phyloP scores from a whole-genome alignment of 768 basidiomycete species.

The Tylopilus vinaceipallidus region DNA sequence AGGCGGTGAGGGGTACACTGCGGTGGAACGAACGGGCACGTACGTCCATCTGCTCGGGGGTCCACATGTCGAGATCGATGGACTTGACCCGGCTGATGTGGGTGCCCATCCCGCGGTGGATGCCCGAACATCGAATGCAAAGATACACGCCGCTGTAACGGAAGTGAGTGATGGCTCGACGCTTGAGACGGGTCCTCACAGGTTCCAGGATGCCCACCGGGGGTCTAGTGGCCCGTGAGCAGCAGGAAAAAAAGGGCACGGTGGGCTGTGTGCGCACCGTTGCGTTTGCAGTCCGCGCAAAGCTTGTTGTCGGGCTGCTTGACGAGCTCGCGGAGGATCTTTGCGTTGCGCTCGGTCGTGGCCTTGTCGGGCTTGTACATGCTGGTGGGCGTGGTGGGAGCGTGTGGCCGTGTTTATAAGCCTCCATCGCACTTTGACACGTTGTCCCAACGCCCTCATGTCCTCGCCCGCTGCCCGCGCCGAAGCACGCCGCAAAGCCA shows the following conservation, averaged over 20 bases:
- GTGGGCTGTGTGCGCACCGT: constrained; percentile 55
- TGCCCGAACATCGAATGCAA: constrained; percentile 96
- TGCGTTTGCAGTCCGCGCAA: constrained; percentile 96
- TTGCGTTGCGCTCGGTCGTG: constrained; percentile 76
- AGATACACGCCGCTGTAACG: constrained; percentile 78
- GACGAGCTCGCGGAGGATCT: constrained; percentile 80
- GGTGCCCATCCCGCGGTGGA: constrained; percentile 97
- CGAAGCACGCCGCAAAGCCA: constrained; percentile 76
- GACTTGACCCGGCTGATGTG: constrained; percentile 98
- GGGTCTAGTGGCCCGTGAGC: constrained; percentile 58
- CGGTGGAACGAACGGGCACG: not conserved
- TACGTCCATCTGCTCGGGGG: constrained; percentile 95
- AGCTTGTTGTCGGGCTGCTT: constrained; percentile 89
- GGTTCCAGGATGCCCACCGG: constrained; percentile 97
- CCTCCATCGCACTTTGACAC: constrained; percentile 3
- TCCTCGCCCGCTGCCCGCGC: constrained; percentile 63
- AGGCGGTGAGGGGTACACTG: not conserved
- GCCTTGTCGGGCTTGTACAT: constrained; percentile 74
- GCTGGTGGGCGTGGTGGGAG: constrained; percentile 14
- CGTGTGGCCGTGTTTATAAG: not conserved
- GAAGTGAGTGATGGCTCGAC: not conserved
- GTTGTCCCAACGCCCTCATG: constrained; percentile 16
- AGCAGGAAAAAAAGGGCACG: not conserved
- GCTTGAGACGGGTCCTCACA: constrained; percentile 47
- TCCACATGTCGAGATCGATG: constrained; percentile 97